Conservation (phyloP, 2,329 filamentous ascomycete species). For the Colletotrichum echinochloae region DNA sequence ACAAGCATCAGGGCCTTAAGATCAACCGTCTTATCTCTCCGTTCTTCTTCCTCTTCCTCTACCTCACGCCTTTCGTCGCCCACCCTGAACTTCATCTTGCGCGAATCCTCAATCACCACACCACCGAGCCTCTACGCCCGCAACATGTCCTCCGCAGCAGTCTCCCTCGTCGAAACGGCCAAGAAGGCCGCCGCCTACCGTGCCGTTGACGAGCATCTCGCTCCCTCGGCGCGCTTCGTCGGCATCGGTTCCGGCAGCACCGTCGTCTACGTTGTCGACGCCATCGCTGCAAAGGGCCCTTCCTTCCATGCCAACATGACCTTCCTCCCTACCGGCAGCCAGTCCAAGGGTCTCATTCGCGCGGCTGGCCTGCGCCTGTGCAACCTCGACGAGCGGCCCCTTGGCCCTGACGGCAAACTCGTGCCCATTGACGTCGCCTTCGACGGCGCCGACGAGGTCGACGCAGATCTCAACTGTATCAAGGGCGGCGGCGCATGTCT, state of each 20-base stretch:
- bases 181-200: slow-evolving; percentile 81
- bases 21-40: slow-evolving; percentile 26
- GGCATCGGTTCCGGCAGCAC: slow-evolving; percentile 87
- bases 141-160: slow-evolving; percentile 53
- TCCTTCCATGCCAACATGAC: slow-evolving; percentile 72
- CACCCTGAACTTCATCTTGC: background rate
- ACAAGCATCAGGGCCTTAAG: slow-evolving; percentile 20
- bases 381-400: slow-evolving; percentile 80
- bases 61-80: slow-evolving; percentile 38
- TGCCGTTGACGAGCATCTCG: slow-evolving; percentile 80
- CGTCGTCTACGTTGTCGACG: slow-evolving; percentile 87
- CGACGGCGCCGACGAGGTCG: slow-evolving; percentile 97
- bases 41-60: background rate
- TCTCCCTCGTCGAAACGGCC: slow-evolving; percentile 72
- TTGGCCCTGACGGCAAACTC: slow-evolving; percentile 59
- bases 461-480: slow-evolving; percentile 94
- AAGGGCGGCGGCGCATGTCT: slow-evolving; percentile 98
- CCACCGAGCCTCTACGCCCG: slow-evolving; percentile 33
- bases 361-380: slow-evolving; percentile 81
- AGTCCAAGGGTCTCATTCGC: slow-evolving; percentile 88
- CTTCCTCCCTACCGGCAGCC: slow-evolving; percentile 93
- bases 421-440: slow-evolving; percentile 87
- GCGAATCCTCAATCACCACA: background rate
- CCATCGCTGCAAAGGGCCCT: slow-evolving; percentile 73
- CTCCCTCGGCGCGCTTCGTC: slow-evolving; percentile 70